These are phyloP conservation scores for Petunia secreta DNA, from an alignment of 257 asterid species.

Conservation along the genomic window DNA sequence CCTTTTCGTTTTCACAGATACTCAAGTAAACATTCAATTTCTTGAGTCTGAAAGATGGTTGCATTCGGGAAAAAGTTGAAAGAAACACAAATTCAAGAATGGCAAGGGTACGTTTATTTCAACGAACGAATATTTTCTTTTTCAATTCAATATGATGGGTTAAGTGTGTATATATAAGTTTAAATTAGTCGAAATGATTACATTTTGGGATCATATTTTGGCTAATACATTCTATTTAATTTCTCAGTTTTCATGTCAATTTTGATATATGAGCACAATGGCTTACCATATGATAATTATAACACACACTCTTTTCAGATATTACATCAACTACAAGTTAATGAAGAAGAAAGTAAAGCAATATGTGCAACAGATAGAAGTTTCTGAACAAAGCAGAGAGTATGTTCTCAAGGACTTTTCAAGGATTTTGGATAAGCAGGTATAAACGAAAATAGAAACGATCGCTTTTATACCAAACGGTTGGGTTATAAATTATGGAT, in stretches of 20 bases:
- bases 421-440: conserved; percentile 89
- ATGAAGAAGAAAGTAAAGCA: conserved; percentile 92
- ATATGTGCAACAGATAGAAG: conserved; percentile 69
- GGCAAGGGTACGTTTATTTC: conserved; percentile 69
- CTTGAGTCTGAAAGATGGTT: conserved; percentile 60
- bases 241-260: background rate
- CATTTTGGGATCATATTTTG: background rate
- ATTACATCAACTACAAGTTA: conserved; percentile 92
- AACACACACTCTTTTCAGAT: conserved; percentile 45
- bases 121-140: too few relatives aligned
- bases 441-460: conserved; percentile 22
- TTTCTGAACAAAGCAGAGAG: conserved; percentile 63
- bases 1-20: background rate
- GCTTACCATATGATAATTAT: background rate
- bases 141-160: too few relatives aligned
- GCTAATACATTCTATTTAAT: background rate
- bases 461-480: background rate
- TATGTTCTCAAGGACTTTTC: conserved; percentile 93
- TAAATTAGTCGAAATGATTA: background rate
- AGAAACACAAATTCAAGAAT: conserved; percentile 82
- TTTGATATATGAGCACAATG: background rate
- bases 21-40: background rate
- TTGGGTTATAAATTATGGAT: background rate
- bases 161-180: background rate
- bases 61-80: conserved; percentile 89